Evolutionary conservation across 495 filamentous ascomycete species (phyloP).

Genomic region (Chlorociboria aeruginascens): DNA sequence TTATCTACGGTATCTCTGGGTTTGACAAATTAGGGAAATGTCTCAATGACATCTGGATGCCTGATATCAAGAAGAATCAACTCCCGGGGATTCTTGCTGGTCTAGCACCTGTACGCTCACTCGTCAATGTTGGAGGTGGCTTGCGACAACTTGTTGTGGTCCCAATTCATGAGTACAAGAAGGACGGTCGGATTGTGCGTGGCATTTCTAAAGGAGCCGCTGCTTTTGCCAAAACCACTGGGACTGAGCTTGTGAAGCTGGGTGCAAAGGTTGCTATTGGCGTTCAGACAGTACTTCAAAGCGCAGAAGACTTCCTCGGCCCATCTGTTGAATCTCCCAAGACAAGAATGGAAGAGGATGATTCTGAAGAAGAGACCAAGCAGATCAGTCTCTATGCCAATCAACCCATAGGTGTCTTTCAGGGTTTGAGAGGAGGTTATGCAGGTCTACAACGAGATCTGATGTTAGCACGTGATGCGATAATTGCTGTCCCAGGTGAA

Average conservation of each 20-base stretch:
- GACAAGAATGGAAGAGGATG: conserved; percentile 31
- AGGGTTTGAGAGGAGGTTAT: conserved; percentile 75
- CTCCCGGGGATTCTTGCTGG: conserved; percentile 82
- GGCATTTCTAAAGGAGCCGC: conserved; percentile 82
- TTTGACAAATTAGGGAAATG: conserved; percentile 80
- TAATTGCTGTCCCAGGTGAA: conserved; percentile 89
- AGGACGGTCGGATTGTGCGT: conserved; percentile 85
- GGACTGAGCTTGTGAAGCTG: conserved; percentile 78
- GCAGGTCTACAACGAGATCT: conserved; percentile 77
- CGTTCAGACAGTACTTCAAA: conserved; percentile 81
- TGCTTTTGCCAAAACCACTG: conserved; percentile 84
- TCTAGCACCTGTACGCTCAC: conserved; percentile 73
- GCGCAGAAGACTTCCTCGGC: conserved; percentile 65
- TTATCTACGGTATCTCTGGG: conserved; percentile 82
- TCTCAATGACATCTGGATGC: conserved; percentile 95
- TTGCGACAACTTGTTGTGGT: conserved; percentile 77
- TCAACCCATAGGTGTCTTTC: conserved; percentile 75
- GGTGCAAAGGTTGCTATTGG: conserved; percentile 93
- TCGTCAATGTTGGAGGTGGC: conserved; percentile 83
- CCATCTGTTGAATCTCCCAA: conserved; percentile 11
- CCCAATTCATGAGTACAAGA: conserved; percentile 83
- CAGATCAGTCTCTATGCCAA: conserved; percentile 84
- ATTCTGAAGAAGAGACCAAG: conserved; percentile 57
- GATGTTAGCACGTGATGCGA: conserved; percentile 70
- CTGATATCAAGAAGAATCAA: conserved; percentile 81